These are phyloP conservation scores for Boechera stricta DNA, from an alignment of 345 rosid genomes.

Conservation along the genomic window DNA sequence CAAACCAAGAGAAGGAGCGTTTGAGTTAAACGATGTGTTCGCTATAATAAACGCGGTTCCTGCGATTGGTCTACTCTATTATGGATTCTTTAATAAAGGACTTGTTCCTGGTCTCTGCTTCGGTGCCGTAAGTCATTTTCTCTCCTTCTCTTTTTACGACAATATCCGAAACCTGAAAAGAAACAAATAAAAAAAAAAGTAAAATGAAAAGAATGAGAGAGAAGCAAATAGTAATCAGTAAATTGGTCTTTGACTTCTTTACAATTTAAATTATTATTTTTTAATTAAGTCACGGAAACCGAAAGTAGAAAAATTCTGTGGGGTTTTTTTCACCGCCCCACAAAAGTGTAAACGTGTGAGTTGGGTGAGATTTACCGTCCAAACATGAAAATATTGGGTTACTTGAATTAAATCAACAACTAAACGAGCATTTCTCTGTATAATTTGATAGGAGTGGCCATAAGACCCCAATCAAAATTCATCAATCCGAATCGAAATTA, in stretches of 20 bases:
- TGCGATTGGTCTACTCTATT: conserved; percentile 73
- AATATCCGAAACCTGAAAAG: background rate
- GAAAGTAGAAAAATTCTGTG: background rate
- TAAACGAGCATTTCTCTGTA: background rate
- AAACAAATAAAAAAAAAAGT: background rate
- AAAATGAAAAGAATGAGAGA: background rate
- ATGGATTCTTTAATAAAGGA: conserved; percentile 86
- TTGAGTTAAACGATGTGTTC: conserved; percentile 90
- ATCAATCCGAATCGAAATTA: too few relatives aligned
- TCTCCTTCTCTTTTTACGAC: background rate
- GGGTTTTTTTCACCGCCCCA: background rate
- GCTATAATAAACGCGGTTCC: conserved; percentile 88
- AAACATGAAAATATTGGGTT: background rate
- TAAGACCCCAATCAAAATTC: too few relatives aligned
- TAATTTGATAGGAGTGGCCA: too few relatives aligned
- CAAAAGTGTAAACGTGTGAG: background rate
- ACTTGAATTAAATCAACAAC: background rate
- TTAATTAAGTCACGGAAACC: background rate
- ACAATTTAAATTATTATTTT: too few relatives aligned
- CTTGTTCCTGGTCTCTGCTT: conserved; percentile 85
- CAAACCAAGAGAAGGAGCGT: conserved; percentile 84
- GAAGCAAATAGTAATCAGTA: background rate
- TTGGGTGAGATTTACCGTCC: conserved; percentile 5
- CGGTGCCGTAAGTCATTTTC: conserved; percentile 71
- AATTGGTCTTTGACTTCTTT: conserved; percentile 12